Evolutionary conservation across 2,329 filamentous ascomycete genomes (phyloP).

Genomic region (Neodidymelliopsis sp.): DNA sequence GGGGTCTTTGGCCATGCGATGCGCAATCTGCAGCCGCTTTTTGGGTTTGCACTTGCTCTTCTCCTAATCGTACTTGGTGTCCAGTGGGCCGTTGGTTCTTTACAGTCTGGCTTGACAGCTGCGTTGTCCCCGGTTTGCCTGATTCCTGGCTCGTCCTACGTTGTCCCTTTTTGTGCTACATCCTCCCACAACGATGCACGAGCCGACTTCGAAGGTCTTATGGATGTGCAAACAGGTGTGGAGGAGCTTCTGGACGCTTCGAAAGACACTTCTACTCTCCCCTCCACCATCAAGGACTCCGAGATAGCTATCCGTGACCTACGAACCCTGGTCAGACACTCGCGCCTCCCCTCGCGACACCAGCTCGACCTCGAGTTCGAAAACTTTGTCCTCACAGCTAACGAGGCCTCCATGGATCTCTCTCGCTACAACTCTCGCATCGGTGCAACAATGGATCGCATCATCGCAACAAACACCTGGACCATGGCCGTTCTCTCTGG

Average conservation of each 20-base stretch:
- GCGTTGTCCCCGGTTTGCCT: conserved; percentile 74
- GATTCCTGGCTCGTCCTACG: conserved; percentile 68
- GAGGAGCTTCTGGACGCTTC: conserved; percentile 76
- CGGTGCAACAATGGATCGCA: conserved; percentile 74
- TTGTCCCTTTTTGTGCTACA: conserved; percentile 69
- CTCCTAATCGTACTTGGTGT: conserved; percentile 63
- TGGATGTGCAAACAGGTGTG: conserved; percentile 77
- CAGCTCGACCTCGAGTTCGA: conserved; percentile 80
- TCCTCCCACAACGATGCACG: conserved; percentile 34
- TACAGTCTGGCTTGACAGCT: conserved; percentile 67
- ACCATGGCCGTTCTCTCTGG: conserved; percentile 73
- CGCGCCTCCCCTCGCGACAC: conserved; percentile 69
- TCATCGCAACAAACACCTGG: conserved; percentile 79
- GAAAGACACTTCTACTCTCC: conserved; percentile 70
- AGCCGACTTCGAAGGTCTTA: conserved; percentile 75
- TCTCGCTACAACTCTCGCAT: conserved; percentile 80
- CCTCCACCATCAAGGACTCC: conserved; percentile 79
- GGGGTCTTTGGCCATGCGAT: conserved; percentile 67
- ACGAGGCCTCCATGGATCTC: conserved; percentile 70
- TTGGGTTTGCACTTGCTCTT: conserved; percentile 64
- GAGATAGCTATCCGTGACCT: conserved; percentile 78
- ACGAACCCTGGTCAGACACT: conserved; percentile 74
- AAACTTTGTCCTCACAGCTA: conserved; percentile 74
- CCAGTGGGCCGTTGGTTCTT: conserved; percentile 63
- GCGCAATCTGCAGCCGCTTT: conserved; percentile 68